Conservation (phyloP, 495 filamentous ascomycete species). For the Poronia punctata region DNA sequence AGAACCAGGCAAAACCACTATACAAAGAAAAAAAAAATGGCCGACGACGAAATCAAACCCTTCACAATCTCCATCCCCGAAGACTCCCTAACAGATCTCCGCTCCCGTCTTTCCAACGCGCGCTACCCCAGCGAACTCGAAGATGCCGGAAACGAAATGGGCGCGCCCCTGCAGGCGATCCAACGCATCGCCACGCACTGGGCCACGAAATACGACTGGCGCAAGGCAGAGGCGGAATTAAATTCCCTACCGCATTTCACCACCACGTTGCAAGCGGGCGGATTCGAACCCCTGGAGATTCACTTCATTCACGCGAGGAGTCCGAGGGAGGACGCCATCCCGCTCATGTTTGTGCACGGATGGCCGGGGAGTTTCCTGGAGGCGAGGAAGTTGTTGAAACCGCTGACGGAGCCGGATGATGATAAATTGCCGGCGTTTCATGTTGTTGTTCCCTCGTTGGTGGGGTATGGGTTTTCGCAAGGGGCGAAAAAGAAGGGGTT, state of each 20-base stretch:
- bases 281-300: constrained; percentile 33
- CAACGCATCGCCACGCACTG: constrained; percentile 14
- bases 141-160: constrained; percentile 7
- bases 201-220: constrained; percentile 19
- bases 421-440: constrained; percentile 45
- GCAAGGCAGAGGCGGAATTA: constrained; percentile 32
- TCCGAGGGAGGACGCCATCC: constrained; percentile 37
- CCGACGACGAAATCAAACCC: constrained; percentile 14
- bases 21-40: not conserved
- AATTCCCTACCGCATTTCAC: constrained; percentile 48
- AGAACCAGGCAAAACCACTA: too few relatives aligned
- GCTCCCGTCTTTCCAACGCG: constrained; percentile 14
- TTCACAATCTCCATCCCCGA: constrained; percentile 21
- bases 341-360: constrained; percentile 50
- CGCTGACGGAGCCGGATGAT: constrained; percentile 32
- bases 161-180: constrained; percentile 17
- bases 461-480: constrained; percentile 56
- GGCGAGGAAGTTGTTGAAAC: constrained; percentile 49
- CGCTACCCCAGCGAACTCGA: constrained; percentile 22
- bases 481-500: constrained; percentile 44
- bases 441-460: constrained; percentile 55
- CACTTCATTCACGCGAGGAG: constrained; percentile 46
- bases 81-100: constrained; percentile 10
- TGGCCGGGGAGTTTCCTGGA: constrained; percentile 63
- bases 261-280: constrained; percentile 32